phyloP scores from a whole-genome alignment of 164 flowering plant genomes.

The Aristolochia fimbriata region DNA sequence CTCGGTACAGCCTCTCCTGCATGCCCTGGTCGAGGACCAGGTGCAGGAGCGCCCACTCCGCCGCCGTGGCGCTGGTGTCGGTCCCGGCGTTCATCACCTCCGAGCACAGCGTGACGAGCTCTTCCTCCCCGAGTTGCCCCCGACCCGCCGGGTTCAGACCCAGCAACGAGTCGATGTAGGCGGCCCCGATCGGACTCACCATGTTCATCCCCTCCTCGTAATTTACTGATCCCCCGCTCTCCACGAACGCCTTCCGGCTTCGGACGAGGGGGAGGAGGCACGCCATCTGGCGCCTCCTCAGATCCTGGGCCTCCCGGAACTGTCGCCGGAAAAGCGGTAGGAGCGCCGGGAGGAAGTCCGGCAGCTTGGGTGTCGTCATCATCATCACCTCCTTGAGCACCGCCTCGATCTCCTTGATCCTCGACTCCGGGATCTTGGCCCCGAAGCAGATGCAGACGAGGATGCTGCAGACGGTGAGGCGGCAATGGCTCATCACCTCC shows the following conservation, averaged over 20 bases:
- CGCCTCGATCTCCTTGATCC: slow-evolving; percentile 45
- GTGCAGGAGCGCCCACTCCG: slow-evolving; percentile 76
- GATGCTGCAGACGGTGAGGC: slow-evolving; percentile 77
- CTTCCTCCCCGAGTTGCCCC: slow-evolving; percentile 51
- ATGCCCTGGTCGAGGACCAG: slow-evolving; percentile 54
- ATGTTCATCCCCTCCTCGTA: slow-evolving; percentile 21
- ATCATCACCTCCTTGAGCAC: slow-evolving; percentile 77
- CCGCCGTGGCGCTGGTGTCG: slow-evolving; percentile 72
- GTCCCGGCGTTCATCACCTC: slow-evolving; percentile 86
- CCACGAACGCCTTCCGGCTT: slow-evolving; percentile 35
- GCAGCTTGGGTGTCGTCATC: slow-evolving; percentile 56
- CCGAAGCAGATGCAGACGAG: slow-evolving; percentile 76
- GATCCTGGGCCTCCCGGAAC: slow-evolving; percentile 37
- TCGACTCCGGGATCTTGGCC: slow-evolving; percentile 40
- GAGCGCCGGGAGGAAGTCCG: slow-evolving; percentile 74
- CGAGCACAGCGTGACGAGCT: slow-evolving; percentile 66
- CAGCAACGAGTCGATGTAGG: slow-evolving; percentile 73
- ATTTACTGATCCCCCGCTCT: slow-evolving; percentile 20
- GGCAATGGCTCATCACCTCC: slow-evolving; percentile 66
- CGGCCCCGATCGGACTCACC: slow-evolving; percentile 70
- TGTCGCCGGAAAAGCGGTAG: slow-evolving; percentile 56
- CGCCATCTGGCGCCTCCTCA: slow-evolving; percentile 56
- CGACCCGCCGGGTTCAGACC: slow-evolving; percentile 35
- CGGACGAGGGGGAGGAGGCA: slow-evolving; percentile 55
- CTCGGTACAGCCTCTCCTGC: slow-evolving; percentile 53